phyloP scores from a whole-genome alignment of 2,329 filamentous ascomycete species.

The Emergomyces orientalis region DNA sequence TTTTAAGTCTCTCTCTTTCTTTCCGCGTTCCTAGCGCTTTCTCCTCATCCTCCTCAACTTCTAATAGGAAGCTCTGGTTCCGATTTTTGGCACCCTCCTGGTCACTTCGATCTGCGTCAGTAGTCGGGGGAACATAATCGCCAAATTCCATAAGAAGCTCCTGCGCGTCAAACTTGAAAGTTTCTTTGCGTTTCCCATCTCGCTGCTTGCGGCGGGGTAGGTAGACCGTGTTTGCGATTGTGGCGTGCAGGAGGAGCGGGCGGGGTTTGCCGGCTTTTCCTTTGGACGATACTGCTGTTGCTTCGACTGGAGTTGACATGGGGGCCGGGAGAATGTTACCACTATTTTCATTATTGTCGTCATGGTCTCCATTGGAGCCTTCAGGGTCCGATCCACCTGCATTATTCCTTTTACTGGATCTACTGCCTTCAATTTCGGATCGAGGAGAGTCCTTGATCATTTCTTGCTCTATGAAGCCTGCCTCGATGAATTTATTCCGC shows the following conservation, averaged over 20 bases:
- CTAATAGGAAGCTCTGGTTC: background rate
- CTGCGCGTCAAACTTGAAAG: slow-evolving; percentile 42
- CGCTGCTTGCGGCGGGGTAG: slow-evolving; percentile 25
- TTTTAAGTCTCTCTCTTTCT: slow-evolving; percentile 26
- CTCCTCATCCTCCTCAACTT: background rate
- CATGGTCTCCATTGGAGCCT: background rate
- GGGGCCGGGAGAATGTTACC: background rate
- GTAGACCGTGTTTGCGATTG: slow-evolving; percentile 78
- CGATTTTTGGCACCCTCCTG: too few species aligned
- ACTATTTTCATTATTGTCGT: background rate
- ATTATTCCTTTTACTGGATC: background rate
- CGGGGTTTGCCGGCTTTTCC: slow-evolving; percentile 29
- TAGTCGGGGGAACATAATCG: slow-evolving; percentile 5
- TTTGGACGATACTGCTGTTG: background rate
- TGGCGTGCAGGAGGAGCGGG: slow-evolving; percentile 69
- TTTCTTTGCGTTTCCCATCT: slow-evolving; percentile 14
- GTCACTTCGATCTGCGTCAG: background rate
- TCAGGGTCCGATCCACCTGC: background rate
- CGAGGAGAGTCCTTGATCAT: slow-evolving; percentile 10
- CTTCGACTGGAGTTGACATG: background rate
- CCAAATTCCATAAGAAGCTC: slow-evolving; percentile 26
- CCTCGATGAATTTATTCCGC: slow-evolving; percentile 35
- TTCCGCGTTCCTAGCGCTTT: slow-evolving; percentile 8
- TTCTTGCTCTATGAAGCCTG: slow-evolving; percentile 30
- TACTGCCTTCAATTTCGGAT: background rate